Evolutionary conservation across 1,139 yeast species (phyloP).

Genomic region (Yamadazyma trypodendri): DNA sequence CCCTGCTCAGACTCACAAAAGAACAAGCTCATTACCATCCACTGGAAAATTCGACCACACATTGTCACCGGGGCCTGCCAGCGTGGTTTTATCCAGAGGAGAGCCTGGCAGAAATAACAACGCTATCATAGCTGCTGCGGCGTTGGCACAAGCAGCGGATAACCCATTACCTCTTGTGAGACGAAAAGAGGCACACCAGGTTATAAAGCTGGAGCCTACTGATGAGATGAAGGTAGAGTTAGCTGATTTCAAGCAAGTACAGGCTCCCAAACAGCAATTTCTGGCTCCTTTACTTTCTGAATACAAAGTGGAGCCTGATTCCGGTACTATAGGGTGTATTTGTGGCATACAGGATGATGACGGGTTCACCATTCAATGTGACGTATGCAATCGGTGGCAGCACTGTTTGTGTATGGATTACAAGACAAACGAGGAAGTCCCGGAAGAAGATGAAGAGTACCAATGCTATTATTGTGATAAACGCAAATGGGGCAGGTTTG

Average conservation of each 20-base stretch:
- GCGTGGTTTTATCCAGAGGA: slow-evolving; percentile 47
- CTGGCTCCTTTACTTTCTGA: slow-evolving; percentile 34
- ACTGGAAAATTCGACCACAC: slow-evolving; percentile 4
- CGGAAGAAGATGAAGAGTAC: slow-evolving; percentile 77
- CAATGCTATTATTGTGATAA: slow-evolving; percentile 78
- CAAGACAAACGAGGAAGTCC: slow-evolving; percentile 67
- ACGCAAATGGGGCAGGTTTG: slow-evolving; percentile 48
- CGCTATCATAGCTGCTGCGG: slow-evolving; percentile 69
- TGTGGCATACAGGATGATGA: slow-evolving; percentile 91
- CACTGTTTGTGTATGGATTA: slow-evolving; percentile 89
- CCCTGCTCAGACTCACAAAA: slow-evolving; percentile 1
- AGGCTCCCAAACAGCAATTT: neutral
- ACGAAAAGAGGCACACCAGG: slow-evolving; percentile 8
- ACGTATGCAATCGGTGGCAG: slow-evolving; percentile 89
- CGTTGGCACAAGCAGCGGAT: slow-evolving; percentile 70
- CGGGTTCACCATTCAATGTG: slow-evolving; percentile 94
- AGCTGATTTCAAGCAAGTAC: too few relatives aligned
- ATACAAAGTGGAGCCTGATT: slow-evolving; percentile 71
- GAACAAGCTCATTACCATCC: slow-evolving; percentile 4
- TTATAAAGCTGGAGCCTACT: neutral
- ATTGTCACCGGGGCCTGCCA: slow-evolving; percentile 21
- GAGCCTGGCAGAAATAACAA: slow-evolving; percentile 30
- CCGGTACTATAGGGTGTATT: slow-evolving; percentile 85
- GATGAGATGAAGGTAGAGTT: slow-evolving; percentile 1
- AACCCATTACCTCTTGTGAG: slow-evolving; percentile 52